A percentile compares a stretch with the other conserved stretches of the same genome.
These are phyloP conservation scores for Ambrosia artemisiifolia DNA, from an alignment of 129 eudicot genomes.

Conservation along the genomic window DNA sequence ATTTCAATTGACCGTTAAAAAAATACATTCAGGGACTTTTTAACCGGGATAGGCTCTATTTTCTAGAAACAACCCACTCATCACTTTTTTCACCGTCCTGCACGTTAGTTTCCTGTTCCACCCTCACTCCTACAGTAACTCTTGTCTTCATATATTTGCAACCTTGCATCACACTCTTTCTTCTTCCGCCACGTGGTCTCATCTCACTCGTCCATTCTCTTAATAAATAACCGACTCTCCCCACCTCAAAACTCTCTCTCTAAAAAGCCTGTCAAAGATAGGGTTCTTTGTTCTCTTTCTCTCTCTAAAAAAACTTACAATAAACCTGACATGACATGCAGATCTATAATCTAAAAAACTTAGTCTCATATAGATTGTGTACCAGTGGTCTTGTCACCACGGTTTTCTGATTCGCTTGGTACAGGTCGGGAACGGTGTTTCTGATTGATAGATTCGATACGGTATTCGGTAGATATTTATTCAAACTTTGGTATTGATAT, in stretches of 20 bases:
- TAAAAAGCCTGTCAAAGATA: conserved; percentile 13
- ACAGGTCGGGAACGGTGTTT: conserved; percentile 92
- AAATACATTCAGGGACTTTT: too few relatives aligned
- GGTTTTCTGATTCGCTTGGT: conserved; percentile 94
- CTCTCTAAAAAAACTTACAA: not conserved
- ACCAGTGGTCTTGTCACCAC: conserved; percentile 28
- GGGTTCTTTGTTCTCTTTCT: not conserved
- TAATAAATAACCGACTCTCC: conserved; percentile 34
- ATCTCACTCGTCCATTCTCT: conserved; percentile 27
- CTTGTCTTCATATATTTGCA: conserved; percentile 11
- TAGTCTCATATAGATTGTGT: not conserved
- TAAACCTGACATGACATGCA: conserved; percentile 25
- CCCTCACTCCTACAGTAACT: conserved; percentile 22
- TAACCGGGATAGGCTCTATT: conserved; percentile 18
- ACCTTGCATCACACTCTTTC: not conserved
- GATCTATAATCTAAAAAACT: conserved; percentile 25
- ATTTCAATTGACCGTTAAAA: too few relatives aligned
- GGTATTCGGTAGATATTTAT: too few relatives aligned
- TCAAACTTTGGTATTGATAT: too few relatives aligned
- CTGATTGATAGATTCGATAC: not conserved
- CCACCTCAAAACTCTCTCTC: conserved; percentile 3
- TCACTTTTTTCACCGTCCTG: not conserved
- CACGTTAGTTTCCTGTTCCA: conserved; percentile 35
- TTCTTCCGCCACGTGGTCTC: conserved; percentile 30
- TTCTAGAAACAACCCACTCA: conserved; percentile 9